A percentile compares a stretch with the other conserved stretches of the same genome.
phyloP scores from a whole-genome alignment of 177 flowering plant species.

The Vitis hybrid region DNA sequence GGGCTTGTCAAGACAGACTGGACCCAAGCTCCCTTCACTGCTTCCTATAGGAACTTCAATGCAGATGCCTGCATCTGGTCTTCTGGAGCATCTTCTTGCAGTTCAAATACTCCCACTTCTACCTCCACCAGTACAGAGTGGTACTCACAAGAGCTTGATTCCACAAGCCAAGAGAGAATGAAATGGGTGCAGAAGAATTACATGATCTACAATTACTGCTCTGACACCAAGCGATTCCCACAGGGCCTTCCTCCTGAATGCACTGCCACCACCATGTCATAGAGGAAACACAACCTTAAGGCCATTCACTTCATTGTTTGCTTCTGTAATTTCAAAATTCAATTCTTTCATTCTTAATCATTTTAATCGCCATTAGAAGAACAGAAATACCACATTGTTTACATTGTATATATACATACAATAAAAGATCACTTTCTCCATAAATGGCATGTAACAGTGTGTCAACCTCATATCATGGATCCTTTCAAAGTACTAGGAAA shows the following conservation, averaged over 20 bases:
- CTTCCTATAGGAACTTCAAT: slow-evolving; percentile 42
- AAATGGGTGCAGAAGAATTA: slow-evolving; percentile 47
- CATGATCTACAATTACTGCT: slow-evolving; percentile 50
- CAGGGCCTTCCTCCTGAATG: slow-evolving; percentile 44
- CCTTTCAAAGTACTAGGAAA: too few species aligned
- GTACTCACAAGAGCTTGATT: slow-evolving; percentile 25
- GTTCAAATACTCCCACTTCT: slow-evolving; percentile 8
- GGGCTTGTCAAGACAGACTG: slow-evolving; percentile 58
- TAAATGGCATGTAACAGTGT: too few species aligned
- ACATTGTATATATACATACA: too few species aligned
- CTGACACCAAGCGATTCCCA: slow-evolving; percentile 38
- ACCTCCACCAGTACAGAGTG: slow-evolving; percentile 3
- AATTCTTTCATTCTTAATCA: too few species aligned
- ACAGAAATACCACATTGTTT: too few species aligned
- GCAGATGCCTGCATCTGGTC: slow-evolving; percentile 31
- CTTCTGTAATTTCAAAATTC: too few species aligned
- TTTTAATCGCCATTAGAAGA: too few species aligned
- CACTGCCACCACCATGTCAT: background rate
- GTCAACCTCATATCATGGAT: too few species aligned
- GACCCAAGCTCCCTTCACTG: slow-evolving; percentile 48
- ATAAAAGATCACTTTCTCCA: too few species aligned
- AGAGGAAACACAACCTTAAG: too few species aligned
- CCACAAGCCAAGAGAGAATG: slow-evolving; percentile 18
- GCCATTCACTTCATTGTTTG: too few species aligned
- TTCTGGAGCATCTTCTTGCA: slow-evolving; percentile 23